Conservation (phyloP, 305 asterid species). For the Fraxinus floribunda region DNA sequence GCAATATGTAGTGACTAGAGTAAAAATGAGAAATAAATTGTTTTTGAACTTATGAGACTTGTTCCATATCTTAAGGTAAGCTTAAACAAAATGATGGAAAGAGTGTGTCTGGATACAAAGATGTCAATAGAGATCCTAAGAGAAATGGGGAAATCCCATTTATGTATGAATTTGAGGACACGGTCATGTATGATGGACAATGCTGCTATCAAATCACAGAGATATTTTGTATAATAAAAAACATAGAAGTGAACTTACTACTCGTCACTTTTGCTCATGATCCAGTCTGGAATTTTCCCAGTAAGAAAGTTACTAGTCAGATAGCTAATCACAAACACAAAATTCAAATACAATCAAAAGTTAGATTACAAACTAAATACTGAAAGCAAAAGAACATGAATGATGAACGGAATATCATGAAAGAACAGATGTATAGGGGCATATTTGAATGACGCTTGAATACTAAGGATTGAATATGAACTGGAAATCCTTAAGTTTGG, state of each 20-base stretch:
- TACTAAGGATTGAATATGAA: background rate
- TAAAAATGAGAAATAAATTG: background rate
- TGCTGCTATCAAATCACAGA: background rate
- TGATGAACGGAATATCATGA: background rate
- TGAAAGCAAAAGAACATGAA: background rate
- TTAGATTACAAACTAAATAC: background rate
- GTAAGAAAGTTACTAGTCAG: constrained; percentile 47
- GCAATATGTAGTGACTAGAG: background rate
- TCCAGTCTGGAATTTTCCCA: constrained; percentile 49
- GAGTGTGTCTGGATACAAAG: background rate
- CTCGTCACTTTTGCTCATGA: constrained; percentile 9
- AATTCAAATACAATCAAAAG: background rate
- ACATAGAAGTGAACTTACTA: constrained; percentile 29
- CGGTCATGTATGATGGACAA: background rate
- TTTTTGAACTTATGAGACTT: background rate
- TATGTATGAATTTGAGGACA: background rate
- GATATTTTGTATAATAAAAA: background rate
- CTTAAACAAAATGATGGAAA: background rate
- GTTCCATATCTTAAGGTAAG: background rate
- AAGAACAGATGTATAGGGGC: background rate
- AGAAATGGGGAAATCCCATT: background rate
- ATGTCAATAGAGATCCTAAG: background rate
- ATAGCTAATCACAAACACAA: constrained; percentile 30
- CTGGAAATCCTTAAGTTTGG: background rate
- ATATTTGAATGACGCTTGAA: background rate